These are phyloP conservation scores for Fusarium coffeatum DNA, from an alignment of 2,329 filamentous ascomycete species.

Conservation along the genomic window DNA sequence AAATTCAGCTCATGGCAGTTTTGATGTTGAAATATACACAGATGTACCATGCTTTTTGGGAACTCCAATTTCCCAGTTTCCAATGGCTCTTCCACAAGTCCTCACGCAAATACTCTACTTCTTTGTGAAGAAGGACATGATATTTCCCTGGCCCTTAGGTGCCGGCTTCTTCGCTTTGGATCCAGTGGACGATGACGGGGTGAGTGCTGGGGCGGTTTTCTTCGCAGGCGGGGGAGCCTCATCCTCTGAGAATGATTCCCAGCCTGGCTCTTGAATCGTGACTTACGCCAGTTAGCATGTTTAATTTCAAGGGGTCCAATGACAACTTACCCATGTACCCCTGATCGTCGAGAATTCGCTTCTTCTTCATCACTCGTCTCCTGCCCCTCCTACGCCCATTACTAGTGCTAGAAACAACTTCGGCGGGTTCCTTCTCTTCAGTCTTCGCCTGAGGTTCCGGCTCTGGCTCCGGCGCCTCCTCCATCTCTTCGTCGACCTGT, in stretches of 20 bases:
- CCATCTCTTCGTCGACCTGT: slow-evolving; percentile 54
- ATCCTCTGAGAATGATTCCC: slow-evolving; percentile 95
- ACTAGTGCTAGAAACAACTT: slow-evolving; percentile 64
- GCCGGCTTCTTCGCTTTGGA: slow-evolving; percentile 66
- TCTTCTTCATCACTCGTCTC: slow-evolving; percentile 87
- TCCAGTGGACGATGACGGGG: slow-evolving; percentile 59
- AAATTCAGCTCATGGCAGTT: not conserved
- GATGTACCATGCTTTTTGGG: not conserved
- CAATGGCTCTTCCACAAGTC: not conserved
- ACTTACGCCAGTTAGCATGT: slow-evolving; percentile 63
- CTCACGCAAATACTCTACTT: slow-evolving; percentile 60
- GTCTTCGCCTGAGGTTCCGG: slow-evolving; percentile 53
- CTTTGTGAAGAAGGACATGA: slow-evolving; percentile 93
- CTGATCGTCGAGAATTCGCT: slow-evolving; percentile 86
- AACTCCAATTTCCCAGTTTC: not conserved
- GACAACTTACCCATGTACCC: slow-evolving; percentile 81
- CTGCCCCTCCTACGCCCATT: slow-evolving; percentile 78
- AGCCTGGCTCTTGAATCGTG: slow-evolving; percentile 83
- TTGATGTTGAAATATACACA: not conserved
- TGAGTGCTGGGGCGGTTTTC: slow-evolving; percentile 61
- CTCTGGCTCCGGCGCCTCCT: slow-evolving; percentile 55
- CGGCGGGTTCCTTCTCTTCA: slow-evolving; percentile 59
- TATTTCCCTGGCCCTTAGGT: slow-evolving; percentile 79
- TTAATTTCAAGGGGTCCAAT: not conserved
- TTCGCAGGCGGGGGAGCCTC: slow-evolving; percentile 69